These are phyloP conservation scores for Pestalotiopsis fici DNA, from an alignment of 2,329 filamentous ascomycete genomes.

Conservation along the genomic window DNA sequence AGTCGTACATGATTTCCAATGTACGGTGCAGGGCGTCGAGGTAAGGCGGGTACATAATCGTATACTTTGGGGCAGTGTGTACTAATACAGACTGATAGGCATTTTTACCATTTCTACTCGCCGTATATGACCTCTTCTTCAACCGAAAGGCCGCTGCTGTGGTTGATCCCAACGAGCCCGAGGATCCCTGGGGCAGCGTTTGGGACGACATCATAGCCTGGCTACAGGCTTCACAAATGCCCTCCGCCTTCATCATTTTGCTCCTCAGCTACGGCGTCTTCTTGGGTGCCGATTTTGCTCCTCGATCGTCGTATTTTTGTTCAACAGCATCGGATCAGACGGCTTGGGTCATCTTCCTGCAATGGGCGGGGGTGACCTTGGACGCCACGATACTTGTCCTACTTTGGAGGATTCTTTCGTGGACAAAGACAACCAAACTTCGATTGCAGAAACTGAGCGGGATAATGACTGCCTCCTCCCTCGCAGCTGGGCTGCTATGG, in stretches of 20 bases:
- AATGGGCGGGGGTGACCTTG: constrained; percentile 44
- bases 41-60: constrained; percentile 24
- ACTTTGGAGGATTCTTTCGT: constrained; percentile 52
- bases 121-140: constrained; percentile 45
- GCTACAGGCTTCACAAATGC: constrained; percentile 42
- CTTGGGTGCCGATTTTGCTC: constrained; percentile 36
- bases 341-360: constrained; percentile 37
- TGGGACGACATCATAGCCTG: constrained; percentile 50
- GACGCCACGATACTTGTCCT: constrained; percentile 49
- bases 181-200: constrained; percentile 42
- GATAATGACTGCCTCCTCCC: constrained; percentile 41
- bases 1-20: constrained; percentile 50
- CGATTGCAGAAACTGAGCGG: constrained; percentile 46
- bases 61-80: neutral
- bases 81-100: constrained; percentile 32
- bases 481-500: constrained; percentile 39
- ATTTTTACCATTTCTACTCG: constrained; percentile 46
- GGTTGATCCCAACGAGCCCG: constrained; percentile 46
- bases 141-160: constrained; percentile 24
- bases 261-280: constrained; percentile 46
- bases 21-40: constrained; percentile 50
- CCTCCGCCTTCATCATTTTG: constrained; percentile 35
- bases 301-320: constrained; percentile 54
- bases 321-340: constrained; percentile 42
- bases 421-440: constrained; percentile 48